A percentile compares a stretch with the other conserved stretches of the same genome.
These are phyloP conservation scores for Aspergillus fischeri DNA, from an alignment of 2,329 filamentous ascomycete species.

Conservation along the genomic window DNA sequence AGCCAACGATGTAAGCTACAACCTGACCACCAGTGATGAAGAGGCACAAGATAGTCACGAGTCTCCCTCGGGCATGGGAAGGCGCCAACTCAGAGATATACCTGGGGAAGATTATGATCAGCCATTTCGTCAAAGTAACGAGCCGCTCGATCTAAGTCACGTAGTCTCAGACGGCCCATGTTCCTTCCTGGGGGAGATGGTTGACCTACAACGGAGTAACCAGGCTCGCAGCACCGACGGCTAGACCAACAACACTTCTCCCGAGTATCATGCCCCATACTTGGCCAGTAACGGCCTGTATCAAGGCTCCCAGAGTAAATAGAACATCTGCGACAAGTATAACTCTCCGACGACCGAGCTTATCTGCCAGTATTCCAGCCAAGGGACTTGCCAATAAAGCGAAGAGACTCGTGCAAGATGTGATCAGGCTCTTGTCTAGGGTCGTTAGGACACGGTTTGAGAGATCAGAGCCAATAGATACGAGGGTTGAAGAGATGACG, in stretches of 20 bases:
- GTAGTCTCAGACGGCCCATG: background rate
- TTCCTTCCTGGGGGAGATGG: background rate
- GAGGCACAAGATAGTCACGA: conserved; percentile 77
- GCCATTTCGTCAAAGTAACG: background rate
- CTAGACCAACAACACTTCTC: conserved; percentile 45
- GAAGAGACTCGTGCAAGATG: conserved; percentile 54
- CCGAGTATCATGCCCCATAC: conserved; percentile 46
- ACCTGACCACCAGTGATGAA: conserved; percentile 88
- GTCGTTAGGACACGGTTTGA: conserved; percentile 49
- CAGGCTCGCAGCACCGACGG: conserved; percentile 57
- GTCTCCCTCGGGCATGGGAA: conserved; percentile 66
- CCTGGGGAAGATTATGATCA: conserved; percentile 22
- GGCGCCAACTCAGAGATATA: conserved; percentile 87
- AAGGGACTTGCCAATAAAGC: conserved; percentile 55
- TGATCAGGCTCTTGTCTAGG: conserved; percentile 56
- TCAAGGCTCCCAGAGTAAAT: conserved; percentile 43
- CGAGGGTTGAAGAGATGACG: conserved; percentile 58
- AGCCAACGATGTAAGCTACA: conserved; percentile 80
- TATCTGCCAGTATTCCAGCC: conserved; percentile 51
- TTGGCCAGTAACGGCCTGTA: conserved; percentile 38
- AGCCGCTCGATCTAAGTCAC: background rate
- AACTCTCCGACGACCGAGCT: conserved; percentile 44
- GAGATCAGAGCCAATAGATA: conserved; percentile 53
- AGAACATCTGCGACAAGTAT: conserved; percentile 46
- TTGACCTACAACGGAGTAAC: conserved; percentile 65